Conservation (phyloP, 345 rosid species). For the Aethionema arabicum region DNA sequence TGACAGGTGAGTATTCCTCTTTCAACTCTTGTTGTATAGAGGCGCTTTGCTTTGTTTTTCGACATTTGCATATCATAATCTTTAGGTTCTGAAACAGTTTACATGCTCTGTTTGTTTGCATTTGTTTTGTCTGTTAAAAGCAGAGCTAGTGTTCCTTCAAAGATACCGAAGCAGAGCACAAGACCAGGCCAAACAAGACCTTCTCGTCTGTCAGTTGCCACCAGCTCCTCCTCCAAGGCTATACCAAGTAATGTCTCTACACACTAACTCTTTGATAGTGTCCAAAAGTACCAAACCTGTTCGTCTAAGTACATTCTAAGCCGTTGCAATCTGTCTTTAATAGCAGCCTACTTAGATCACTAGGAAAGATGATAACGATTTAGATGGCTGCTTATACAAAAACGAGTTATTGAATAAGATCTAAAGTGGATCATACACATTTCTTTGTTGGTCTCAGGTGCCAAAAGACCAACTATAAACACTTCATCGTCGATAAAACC, state of each 20-base stretch:
- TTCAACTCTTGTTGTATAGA: neutral
- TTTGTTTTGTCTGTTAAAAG: constrained; percentile 13
- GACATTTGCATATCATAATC: neutral
- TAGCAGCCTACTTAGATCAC: neutral
- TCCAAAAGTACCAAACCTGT: neutral
- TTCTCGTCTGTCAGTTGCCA: constrained; percentile 51
- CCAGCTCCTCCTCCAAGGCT: constrained; percentile 53
- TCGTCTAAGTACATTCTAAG: neutral
- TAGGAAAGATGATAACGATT: constrained; percentile 14
- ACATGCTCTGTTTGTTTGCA: neutral
- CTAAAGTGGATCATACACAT: neutral
- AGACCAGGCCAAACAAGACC: constrained; percentile 43
- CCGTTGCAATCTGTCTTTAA: constrained; percentile 1
- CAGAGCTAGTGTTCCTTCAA: constrained; percentile 45
- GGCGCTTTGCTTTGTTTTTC: constrained; percentile 6
- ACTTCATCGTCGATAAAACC: constrained; percentile 29
- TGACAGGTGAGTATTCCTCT: constrained; percentile 50
- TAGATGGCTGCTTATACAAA: constrained; percentile 6
- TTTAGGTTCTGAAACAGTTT: neutral
- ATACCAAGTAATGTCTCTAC: constrained; percentile 46
- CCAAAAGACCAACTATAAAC: constrained; percentile 28
- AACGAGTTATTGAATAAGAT: neutral
- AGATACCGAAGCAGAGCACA: constrained; percentile 57
- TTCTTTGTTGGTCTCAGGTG: constrained; percentile 24
- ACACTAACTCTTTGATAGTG: neutral